Base-by-base conservation (phyloP, 495 filamentous ascomycete genomes). In the Alectoria sarmentosa region DNA sequence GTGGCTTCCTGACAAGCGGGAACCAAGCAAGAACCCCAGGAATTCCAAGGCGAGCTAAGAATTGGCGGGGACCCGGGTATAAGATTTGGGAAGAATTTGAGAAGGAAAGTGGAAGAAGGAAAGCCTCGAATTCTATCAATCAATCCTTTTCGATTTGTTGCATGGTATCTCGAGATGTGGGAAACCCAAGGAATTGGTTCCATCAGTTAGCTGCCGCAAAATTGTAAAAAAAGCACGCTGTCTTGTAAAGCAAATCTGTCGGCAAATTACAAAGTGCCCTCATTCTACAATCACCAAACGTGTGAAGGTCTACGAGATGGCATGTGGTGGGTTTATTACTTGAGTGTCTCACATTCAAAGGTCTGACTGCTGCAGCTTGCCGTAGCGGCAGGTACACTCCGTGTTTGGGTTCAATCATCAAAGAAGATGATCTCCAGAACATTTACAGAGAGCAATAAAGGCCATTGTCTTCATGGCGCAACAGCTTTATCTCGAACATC, bases 1-100 rank as follows among this genome's bases (percentile, higher is more conserved):
- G 62, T 56, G 55, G 30, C 54, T 48, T 64, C 52, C 30, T 64
- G 62, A 64, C 62, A 57, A 56, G 62, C 62, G 62, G 62, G 54
- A 64, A 14, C 39, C 52, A 58, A 54, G 54, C 39, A 37, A 54
- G 28, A 42, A 46, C 44, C 62, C 62, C 62, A 64, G 54, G 28
- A 58, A 46, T 46, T 57, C 32, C 28, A 57, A 21, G 15, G 17
- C 52, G 62, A 64, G 54, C 62, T 64, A 64, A n/a, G 21, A 46
- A 41, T 58, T 64, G 62, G 62, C 62, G 62, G 54, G 28, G 44
- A n/a, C 15, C 34, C 30, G 14, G 52, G 5, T 55, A n/a, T 49
- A n/a, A 49, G 26, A 4, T 7, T 49, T 49, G n/a, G 1, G 15
- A 13, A 28, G 23, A 26, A n/a, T n/a, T n/a, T n/a, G n/a, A n/a